Base-by-base conservation (phyloP, 257 asterid genomes). In the Solanum pennellii region DNA sequence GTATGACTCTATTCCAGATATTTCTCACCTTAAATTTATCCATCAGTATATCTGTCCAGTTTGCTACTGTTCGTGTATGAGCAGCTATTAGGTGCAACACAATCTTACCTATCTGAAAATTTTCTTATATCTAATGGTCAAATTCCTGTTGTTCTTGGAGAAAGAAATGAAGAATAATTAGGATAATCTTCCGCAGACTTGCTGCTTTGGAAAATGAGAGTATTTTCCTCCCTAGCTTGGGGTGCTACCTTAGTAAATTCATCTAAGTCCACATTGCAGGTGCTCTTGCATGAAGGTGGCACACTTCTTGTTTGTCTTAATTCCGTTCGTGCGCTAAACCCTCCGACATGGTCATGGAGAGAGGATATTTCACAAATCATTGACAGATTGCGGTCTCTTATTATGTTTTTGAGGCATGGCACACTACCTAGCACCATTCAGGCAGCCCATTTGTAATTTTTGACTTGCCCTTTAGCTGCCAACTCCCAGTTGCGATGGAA, bases 241-340 rank as follows among this genome's bases (percentile, higher is more conserved):
- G 31, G 42, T 8, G 69, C 29, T 29, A 18, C 59, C 85, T 16
- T 49, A 31, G 69, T 82, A 18, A 49, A 82, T 82, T 82, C 68
- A 31, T 82, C 15, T 37, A 29, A 45, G 9, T 86, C 71, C 84
- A 87, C 83, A 27, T 69, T 90, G 89, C 93, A 97, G 99, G 99
- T 97, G 80, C 96, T 95, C 83, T 93, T 97, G 89, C 99, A 97
- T 77, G 99, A 97, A 91, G 99, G 99, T 11, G 99, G 99, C 72
- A 97, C 99, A 3, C 98, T 96, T 88, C 90, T 97, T 12, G 98
- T 97, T 83, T 97, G 99, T 87, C 90, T 97, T 83, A 97, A 96
- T 87, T 96, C 99, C n/a, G 88, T 97, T 42, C 96, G 99, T 7
- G 99, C 99, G 25, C 91, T 97, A 87, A 94, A 92, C 89, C 86